Evolutionary conservation across 805 yeast genomes (phyloP), one percentile per base, ranked within the genome.

Genomic region (Saccharomyces paradoxus): DNA sequence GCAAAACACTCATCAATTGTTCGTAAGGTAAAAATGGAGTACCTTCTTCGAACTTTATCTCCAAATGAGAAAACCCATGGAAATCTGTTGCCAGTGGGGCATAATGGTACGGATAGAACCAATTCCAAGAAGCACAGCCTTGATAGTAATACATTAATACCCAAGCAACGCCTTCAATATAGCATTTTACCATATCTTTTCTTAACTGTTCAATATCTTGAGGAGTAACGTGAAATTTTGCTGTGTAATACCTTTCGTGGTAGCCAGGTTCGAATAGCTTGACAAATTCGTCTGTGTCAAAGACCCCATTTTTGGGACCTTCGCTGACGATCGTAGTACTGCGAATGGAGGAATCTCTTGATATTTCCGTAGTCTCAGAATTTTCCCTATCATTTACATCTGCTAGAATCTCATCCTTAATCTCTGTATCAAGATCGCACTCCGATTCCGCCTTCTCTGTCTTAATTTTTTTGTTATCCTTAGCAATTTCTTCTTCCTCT

Each of bases 51-150:
- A 91, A 89, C 30, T 73, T 71, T 21, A 89, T 76, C 0, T 82
- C 74, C 14, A 83, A 66, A 7, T 76, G 80, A 24, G 70, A 63
- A 24, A 80, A 60, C 26, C 82, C 80, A 1, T 70, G 75, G 63
- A 94, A 87, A 69, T 94, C 99, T 5, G 85, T 79, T 0, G 97
- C 98, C 77, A 94, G 91, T 24, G 99, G 99, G 0, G 99, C 98
- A 73, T 94, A 95, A 67, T 94, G 98, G 68, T 85, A 92, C 0
- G 98, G 99, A 64, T 86, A 94, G 70, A 82, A 94, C 99, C 99
- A 94, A 53, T 84, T 84, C 99, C 99, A 94, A 0, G 98, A 92
- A 0, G 96, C 96, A 72, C 98, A 92, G 2, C 97, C 98, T 71
- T 94, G 98, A 70, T 89, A 92, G 72, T 94, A 94, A 69, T 94